Base-by-base conservation (phyloP, 768 basidiomycete genomes). In the Leccinum subtestaceum region DNA sequence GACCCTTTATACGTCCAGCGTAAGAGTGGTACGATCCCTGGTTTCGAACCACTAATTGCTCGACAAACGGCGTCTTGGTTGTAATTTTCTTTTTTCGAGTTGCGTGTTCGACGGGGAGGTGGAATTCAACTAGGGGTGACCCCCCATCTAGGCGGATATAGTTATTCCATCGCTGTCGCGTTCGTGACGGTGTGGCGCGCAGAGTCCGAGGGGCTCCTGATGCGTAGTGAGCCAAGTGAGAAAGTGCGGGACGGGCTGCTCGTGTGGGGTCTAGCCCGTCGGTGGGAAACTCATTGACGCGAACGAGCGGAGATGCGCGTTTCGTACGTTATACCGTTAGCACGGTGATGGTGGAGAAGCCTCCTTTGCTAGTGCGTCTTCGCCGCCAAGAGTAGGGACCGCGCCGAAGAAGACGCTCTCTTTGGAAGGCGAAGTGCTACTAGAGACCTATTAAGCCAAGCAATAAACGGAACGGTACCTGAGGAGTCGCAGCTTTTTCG, bases 401-500 rank as follows among this genome's bases (percentile, higher is more conserved):
- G 21, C 43, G 46, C 52, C 23, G 29, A 12, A 51, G 57, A 66
- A 67, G 60, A 34, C 13, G 32, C 66, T 55, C n/a, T 55, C 52
- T 68, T 68, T 68, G 58, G 66, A 17, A 63, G 46, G 32, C 12
- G 15, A 27, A 56, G 43, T 56, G n/a, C 63, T 56, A n/a, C 60
- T 59, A n/a, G 34, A 29, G 13, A 19, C 36, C 6, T n/a, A 6
- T 52, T 36, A 6, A 10, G 34, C 55, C 52, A 46, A 54, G 61
- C 10, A 57, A 50, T 27, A 7, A 34, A 53, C 29, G 23, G 34
- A 38, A 2, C n/a, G 36, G 47, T 51, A 34, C 27, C 52, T 58
- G 36, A 31, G 50, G 49, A 45, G 13, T 32, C 32, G 54, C 53
- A 34, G 38, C 17, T 36, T 43, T 29, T 38, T 27, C 25, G n/a